Conservation (phyloP, 2,329 filamentous ascomycete genomes). For the Tolypocladium sp. region DNA sequence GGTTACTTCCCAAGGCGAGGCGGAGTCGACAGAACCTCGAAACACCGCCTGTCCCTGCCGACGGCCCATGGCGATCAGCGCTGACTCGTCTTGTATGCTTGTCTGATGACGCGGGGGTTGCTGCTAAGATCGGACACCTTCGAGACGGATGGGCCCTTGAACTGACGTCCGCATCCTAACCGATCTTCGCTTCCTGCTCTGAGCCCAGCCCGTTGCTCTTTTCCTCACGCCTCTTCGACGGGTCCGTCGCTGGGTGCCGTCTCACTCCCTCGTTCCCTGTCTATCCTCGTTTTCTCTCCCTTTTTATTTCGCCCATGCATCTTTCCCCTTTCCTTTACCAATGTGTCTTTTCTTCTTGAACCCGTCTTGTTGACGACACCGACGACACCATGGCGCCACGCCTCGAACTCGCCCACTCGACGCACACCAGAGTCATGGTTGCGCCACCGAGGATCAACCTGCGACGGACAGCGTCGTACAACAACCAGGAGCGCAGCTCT, state of each 20-base stretch:
- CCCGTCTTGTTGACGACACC: neutral
- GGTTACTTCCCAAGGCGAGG: neutral
- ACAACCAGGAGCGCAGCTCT: constrained; percentile 36
- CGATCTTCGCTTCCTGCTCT: neutral
- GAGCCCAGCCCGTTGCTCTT: neutral
- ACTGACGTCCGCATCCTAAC: neutral
- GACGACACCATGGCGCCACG: constrained; percentile 31
- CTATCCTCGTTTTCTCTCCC: neutral
- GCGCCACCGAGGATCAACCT: constrained; percentile 49
- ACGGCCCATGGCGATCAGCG: neutral
- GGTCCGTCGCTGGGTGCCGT: neutral
- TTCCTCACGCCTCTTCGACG: neutral
- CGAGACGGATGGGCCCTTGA: neutral
- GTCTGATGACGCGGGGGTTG: neutral
- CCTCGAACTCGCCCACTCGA: constrained; percentile 34
- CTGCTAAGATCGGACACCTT: neutral
- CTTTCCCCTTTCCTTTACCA: neutral
- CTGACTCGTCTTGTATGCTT: neutral
- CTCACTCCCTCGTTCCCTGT: neutral
- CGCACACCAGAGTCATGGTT: constrained; percentile 41
- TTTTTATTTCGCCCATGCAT: neutral
- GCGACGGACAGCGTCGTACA: constrained; percentile 49
- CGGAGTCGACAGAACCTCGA: neutral
- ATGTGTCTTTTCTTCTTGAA: neutral
- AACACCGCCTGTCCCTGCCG: neutral